These are phyloP conservation scores for Onygenales sp. DNA, from an alignment of 2,329 filamentous ascomycete species.

Conservation along the genomic window DNA sequence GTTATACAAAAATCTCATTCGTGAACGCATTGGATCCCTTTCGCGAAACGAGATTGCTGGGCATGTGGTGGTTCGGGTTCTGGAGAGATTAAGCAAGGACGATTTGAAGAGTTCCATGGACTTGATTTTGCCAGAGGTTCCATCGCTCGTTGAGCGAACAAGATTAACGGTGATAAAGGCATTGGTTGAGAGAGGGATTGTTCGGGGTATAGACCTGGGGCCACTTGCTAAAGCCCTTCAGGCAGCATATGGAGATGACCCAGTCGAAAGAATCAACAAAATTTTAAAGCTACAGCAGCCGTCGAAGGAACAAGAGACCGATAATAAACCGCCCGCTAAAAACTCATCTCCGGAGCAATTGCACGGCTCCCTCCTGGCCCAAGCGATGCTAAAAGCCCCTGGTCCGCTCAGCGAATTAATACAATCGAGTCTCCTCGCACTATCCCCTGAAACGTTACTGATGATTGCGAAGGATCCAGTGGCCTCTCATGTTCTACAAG, in stretches of 20 bases:
- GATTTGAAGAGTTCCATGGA: slow-evolving; percentile 67
- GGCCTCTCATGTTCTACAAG: slow-evolving; percentile 55
- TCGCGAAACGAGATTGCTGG: slow-evolving; percentile 83
- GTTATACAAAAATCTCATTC: slow-evolving; percentile 71
- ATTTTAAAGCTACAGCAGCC: slow-evolving; percentile 50
- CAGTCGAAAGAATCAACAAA: slow-evolving; percentile 44
- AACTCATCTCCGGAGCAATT: slow-evolving; percentile 43
- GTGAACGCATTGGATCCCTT: slow-evolving; percentile 67
- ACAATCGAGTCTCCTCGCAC: slow-evolving; percentile 59
- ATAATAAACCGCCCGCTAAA: slow-evolving; percentile 39
- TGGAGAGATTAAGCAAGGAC: slow-evolving; percentile 78
- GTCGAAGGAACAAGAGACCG: slow-evolving; percentile 38
- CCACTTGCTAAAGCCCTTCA: slow-evolving; percentile 50
- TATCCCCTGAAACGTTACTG: slow-evolving; percentile 48
- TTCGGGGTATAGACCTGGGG: slow-evolving; percentile 51
- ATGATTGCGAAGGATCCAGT: slow-evolving; percentile 55
- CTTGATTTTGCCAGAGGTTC: slow-evolving; percentile 63
- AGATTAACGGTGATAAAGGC: slow-evolving; percentile 71
- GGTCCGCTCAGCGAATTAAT: slow-evolving; percentile 61
- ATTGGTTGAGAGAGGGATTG: slow-evolving; percentile 71
- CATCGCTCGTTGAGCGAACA: slow-evolving; percentile 62
- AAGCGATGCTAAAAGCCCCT: slow-evolving; percentile 66
- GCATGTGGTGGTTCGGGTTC: slow-evolving; percentile 73
- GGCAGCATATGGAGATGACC: slow-evolving; percentile 46
- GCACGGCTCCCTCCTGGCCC: slow-evolving; percentile 74